Base-by-base conservation (phyloP, 2,329 filamentous ascomycete genomes). In the Huntiella moniliformis region DNA sequence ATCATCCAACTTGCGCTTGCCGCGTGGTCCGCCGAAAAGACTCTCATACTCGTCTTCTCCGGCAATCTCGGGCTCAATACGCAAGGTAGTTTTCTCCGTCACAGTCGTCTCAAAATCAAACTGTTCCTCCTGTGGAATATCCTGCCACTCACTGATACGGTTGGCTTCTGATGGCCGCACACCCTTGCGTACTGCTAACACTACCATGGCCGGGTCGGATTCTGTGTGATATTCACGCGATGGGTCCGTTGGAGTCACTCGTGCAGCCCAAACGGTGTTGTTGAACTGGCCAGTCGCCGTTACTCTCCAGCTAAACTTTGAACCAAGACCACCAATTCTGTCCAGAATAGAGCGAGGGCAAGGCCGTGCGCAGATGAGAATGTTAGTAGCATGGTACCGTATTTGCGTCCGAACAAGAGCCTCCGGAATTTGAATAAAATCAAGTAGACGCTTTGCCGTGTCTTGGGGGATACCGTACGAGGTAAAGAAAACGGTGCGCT, bases 401-500 rank as follows among this genome's bases (percentile, higher is more conserved):
- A 94, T 65, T 44, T 92, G 83, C 44, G 73, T 69, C 43, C 81
- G 76, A 22, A 75, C 67, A 45, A 77, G 64, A 48, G 71, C 70
- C 3, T 66, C 56, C 3, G 79, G 79, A 15, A 84, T 64, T 44
- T 75, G 61, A 28, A 78, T 75, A n/a, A 93, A 68, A 4, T 72
- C 70, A 47, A 82, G 71, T 34, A 96, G 67, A 46, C 73, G 75
- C 56, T 82, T 73, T 2, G 79, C 79, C 58, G 91, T 83, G 18
- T 73, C 67, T 41, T 75, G 67, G 36, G 69, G 69, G 52, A 98
- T 79, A 61, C 93, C 74, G 61, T 98, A 96, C 42, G 84, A 85
- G 1, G 91, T 95, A 62, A 88, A 95, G 61, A 86, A 85, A 42
- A 94, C 79, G 1, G 77, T 84, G 58, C 87, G 87, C 60, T 83